phyloP scores from a whole-genome alignment of 2,329 filamentous ascomycete species.

The Thelonectria discophora region DNA sequence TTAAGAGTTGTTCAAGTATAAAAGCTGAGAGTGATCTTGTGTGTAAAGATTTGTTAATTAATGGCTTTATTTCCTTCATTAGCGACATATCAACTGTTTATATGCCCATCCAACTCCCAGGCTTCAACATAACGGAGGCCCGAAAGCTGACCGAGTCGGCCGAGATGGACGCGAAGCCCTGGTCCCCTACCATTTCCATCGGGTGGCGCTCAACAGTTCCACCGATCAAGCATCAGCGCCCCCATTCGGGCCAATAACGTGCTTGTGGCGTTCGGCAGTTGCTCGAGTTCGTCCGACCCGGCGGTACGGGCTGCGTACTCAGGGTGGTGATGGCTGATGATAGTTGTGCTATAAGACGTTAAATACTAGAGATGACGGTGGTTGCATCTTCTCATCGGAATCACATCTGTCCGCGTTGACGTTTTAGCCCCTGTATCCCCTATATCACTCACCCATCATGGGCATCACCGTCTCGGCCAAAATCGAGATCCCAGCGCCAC shows the following conservation, averaged over 20 bases:
- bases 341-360: too few relatives aligned
- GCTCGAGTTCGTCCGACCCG: neutral
- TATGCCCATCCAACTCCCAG: neutral
- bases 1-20: neutral
- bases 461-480: neutral
- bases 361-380: too few relatives aligned
- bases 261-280: neutral
- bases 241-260: neutral
- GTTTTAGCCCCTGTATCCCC: too few relatives aligned
- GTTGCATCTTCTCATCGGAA: too few relatives aligned
- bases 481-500: neutral
- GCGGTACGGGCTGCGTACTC: too few relatives aligned
- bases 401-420: too few relatives aligned
- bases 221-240: neutral
- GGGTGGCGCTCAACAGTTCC: neutral
- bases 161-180: constrained; percentile 9
- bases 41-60: neutral
- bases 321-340: neutral
- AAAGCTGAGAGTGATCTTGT: neutral
- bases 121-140: neutral
- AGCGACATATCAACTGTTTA: neutral
- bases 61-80: neutral
- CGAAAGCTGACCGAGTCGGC: constrained; percentile 30
- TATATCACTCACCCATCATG: neutral
- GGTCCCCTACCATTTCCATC: neutral